Evolutionary conservation across 345 rosid species (phyloP).

Genomic region (Eutrema heterophyllum): DNA sequence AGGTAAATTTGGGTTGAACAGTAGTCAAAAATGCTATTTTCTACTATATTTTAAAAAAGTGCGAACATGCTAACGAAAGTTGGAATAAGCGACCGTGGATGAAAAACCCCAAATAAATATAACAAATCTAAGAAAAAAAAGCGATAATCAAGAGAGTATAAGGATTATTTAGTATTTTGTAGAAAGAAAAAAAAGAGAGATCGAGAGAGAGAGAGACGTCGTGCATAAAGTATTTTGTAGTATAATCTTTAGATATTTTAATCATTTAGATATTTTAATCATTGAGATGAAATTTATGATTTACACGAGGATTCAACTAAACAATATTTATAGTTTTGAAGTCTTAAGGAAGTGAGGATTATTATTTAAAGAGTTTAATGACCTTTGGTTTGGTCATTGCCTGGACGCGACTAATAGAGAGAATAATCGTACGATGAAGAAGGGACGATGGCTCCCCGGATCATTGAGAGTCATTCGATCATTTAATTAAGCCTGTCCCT

Average conservation of each 20-base stretch:
- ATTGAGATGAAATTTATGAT: constrained; percentile 11
- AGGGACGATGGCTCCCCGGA: constrained; percentile 38
- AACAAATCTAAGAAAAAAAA: too few species aligned
- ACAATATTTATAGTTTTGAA: background rate
- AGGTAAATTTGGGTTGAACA: too few species aligned
- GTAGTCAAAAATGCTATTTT: too few species aligned
- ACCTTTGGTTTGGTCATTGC: constrained; percentile 9
- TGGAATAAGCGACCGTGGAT: too few species aligned
- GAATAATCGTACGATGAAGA: constrained; percentile 3
- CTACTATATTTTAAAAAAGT: too few species aligned
- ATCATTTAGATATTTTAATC: background rate
- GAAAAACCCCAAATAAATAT: too few species aligned
- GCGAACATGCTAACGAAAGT: too few species aligned
- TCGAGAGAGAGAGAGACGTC: background rate
- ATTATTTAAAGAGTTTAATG: background rate
- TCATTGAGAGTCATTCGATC: constrained; percentile 33
- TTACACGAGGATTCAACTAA: constrained; percentile 31
- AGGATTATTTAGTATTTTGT: too few species aligned
- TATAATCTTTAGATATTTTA: background rate
- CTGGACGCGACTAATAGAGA: constrained; percentile 39
- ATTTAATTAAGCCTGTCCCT: background rate
- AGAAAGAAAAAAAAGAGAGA: too few species aligned
- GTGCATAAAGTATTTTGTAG: background rate
- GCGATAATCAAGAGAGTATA: too few species aligned
- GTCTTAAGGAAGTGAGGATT: constrained; percentile 5